Evolutionary conservation across 2,329 filamentous ascomycete species (phyloP), one percentile per base, ranked within the genome.

Genomic region (Coleophoma cylindrospora): DNA sequence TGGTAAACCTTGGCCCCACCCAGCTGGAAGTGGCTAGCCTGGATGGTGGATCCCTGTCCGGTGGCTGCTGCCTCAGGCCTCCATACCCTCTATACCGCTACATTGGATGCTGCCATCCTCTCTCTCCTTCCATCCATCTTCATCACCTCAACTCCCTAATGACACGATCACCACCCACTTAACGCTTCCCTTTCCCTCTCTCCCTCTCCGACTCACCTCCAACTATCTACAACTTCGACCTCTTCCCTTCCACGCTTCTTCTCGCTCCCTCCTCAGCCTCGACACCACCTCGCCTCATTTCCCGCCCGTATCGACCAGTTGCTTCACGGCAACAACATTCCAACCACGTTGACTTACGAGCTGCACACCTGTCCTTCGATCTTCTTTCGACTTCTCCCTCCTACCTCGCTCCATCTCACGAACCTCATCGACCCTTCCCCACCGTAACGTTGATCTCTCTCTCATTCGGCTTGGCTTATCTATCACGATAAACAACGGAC

Each of bases 181-280:
- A 62, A 55, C 58, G 55, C 55, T 61, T 57, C 61, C 64, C 62
- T 62, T 62, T 63, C 64, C 61, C 49, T 53, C 55, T 51, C 46
- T 50, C 59, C 61, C 63, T 58, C 57, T 65, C 58, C 60, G 62
- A 61, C 59, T 62, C 60, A 62, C 36, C 36, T 38, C 15, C 36
- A 38, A 38, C 5, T 17, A 38, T 38, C 36, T 38, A 38, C 6
- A 38, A 38, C 36, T 38, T n/a, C 36, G 36, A 38, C 36, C 36
- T 8, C 27, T 59, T 58, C 50, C 51, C 54, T 60, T 52, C 49
- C 49, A 43, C 49, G 49, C 47, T 46, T 50, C 51, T 38, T 50
- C 49, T 50, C 43, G 45, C 54, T 49, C 54, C 43, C 43, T 47
- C 41, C 43, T 47, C 59, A 54, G 57, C 57, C 50, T 55, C 37